Evolutionary conservation across 2,329 filamentous ascomycete species (phyloP).

Genomic region (Geoglossum cookeanum): DNA sequence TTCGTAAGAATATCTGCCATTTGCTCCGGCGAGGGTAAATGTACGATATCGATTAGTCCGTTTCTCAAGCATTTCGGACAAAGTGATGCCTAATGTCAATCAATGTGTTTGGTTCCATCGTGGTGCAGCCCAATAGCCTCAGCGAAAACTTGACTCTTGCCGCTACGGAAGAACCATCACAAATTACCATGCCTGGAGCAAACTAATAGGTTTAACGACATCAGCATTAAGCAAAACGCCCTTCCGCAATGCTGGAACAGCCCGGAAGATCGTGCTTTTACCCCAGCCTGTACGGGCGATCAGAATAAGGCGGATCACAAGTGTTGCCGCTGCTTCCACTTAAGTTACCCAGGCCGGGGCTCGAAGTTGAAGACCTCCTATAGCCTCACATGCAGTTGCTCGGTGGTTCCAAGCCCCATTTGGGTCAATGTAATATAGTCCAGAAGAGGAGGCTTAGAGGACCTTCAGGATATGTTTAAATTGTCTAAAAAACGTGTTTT

Average conservation of each 20-base stretch:
- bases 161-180: no score
- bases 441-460: no score
- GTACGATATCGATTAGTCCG: constrained; percentile 1
- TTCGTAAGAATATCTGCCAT: not conserved
- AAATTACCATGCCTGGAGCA: no score
- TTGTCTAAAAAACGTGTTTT: no score
- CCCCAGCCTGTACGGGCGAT: not conserved
- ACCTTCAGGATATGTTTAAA: no score
- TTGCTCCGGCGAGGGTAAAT: constrained; percentile 2
- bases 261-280: not conserved
- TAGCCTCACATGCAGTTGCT: not conserved
- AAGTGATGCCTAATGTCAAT: constrained; percentile 8
- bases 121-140: no score
- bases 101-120: constrained; percentile 6
- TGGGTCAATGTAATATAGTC: not conserved
- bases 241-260: not conserved
- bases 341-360: not conserved
- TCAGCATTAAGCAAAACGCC: not conserved
- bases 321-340: not conserved
- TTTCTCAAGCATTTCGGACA: constrained; percentile 1
- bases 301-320: not conserved
- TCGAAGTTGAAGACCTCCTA: not conserved
- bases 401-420: not conserved
- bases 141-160: no score
- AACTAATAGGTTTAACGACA: not conserved